phyloP scores from a whole-genome alignment of 192 early-diverging fungal genomes.

The Kappamyces sp. region DNA sequence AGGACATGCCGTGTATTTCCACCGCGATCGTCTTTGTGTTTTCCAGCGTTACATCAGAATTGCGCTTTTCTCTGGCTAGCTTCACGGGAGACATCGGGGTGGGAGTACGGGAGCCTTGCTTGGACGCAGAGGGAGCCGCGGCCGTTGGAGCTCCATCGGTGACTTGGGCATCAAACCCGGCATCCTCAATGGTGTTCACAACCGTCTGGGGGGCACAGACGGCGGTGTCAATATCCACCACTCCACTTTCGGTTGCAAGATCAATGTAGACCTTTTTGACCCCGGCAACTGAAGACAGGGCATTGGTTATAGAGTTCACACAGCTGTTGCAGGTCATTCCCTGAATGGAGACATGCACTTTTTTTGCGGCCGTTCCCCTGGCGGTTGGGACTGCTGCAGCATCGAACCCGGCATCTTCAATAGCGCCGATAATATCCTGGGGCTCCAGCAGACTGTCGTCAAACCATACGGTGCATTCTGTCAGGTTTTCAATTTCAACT shows the following conservation, averaged over 20 bases:
- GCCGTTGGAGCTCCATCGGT: conserved; percentile 6
- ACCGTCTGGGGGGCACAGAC: conserved; percentile 29
- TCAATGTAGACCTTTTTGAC: conserved; percentile 49
- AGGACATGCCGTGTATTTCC: conserved; percentile 90
- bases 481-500: not conserved
- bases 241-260: conserved; percentile 46
- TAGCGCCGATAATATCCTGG: conserved; percentile 25
- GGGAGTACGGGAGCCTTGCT: no score
- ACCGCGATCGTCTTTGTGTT: conserved; percentile 22
- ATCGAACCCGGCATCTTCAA: conserved; percentile 63
- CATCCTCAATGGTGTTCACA: conserved; percentile 56
- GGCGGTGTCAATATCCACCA: conserved; percentile 46
- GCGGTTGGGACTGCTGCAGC: conserved; percentile 11
- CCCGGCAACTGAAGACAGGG: conserved; percentile 43
- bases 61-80: not conserved
- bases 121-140: not conserved
- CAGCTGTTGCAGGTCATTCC: conserved; percentile 83
- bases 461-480: not conserved
- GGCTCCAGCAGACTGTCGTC: conserved; percentile 1
- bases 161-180: conserved; percentile 60
- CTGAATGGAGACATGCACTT: conserved; percentile 24
- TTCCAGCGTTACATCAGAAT: not conserved
- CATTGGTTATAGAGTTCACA: conserved; percentile 62
- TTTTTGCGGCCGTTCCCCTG: not conserved
- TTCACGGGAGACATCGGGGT: not conserved